Percentiles rank a stretch among this genome's conserved stretches.
Conservation (phyloP, 352 stramenopile species). For the Phytophthora pisi region DNA sequence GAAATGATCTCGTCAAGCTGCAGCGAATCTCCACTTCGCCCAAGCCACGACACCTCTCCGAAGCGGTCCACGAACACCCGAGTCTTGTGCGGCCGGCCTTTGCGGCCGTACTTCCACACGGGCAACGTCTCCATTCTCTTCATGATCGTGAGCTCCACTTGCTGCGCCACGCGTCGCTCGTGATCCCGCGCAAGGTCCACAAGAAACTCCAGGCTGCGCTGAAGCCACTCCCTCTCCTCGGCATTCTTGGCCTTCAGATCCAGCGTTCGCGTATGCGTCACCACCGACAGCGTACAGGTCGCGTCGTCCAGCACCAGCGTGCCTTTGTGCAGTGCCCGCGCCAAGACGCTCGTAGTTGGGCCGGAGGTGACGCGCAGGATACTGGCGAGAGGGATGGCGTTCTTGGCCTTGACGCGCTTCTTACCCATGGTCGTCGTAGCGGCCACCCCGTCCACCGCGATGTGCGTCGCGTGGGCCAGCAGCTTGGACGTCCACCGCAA, state of each 20-base stretch:
- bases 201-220: conserved; percentile 74
- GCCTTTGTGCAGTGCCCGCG: conserved; percentile 71
- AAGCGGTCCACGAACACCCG: conserved; percentile 82
- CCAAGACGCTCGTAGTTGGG: conserved; percentile 66
- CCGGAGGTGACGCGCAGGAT: conserved; percentile 64
- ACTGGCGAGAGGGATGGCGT: conserved; percentile 62
- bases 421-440: conserved; percentile 50
- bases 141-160: conserved; percentile 87
- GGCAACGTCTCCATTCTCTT: conserved; percentile 75
- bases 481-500: conserved; percentile 85
- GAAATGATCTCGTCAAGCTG: conserved; percentile 73
- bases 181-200: conserved; percentile 76
- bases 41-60: conserved; percentile 84
- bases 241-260: conserved; percentile 75
- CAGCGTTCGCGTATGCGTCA: conserved; percentile 75
- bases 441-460: conserved; percentile 33
- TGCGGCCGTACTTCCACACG: conserved; percentile 83
- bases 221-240: conserved; percentile 79
- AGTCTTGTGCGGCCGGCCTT: conserved; percentile 84
- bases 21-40: conserved; percentile 75
- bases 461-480: conserved; percentile 42
- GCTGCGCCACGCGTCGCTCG: conserved; percentile 71
- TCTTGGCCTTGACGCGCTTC: conserved; percentile 59
- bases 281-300: conserved; percentile 79
- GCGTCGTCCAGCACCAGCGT: conserved; percentile 59